These are phyloP conservation scores for Carnegiea gigantea DNA, from an alignment of 179 eudicot genomes.

Conservation along the genomic window DNA sequence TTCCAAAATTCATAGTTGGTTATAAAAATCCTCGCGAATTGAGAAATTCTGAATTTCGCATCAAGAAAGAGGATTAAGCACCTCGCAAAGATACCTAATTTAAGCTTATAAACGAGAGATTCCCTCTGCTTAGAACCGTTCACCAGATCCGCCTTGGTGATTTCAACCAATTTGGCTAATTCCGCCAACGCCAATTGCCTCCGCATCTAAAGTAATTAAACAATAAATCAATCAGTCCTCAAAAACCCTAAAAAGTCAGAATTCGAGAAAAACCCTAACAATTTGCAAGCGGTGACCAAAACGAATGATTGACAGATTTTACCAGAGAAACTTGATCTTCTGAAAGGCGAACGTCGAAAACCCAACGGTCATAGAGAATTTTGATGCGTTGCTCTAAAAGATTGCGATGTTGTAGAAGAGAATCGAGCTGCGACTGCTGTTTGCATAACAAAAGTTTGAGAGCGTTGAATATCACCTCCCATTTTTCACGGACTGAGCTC, in stretches of 20 bases:
- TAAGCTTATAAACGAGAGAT: slow-evolving; percentile 36
- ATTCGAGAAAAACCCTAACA: slow-evolving; percentile 16
- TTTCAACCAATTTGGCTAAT: slow-evolving; percentile 35
- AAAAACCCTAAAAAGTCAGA: slow-evolving; percentile 15
- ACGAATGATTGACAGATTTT: neutral
- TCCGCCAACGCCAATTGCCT: slow-evolving; percentile 25
- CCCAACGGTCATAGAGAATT: slow-evolving; percentile 31
- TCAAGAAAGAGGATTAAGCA: neutral
- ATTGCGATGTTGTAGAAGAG: slow-evolving; percentile 37
- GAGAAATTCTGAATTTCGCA: neutral
- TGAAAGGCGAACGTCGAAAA: slow-evolving; percentile 29
- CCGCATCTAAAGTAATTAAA: slow-evolving; percentile 35
- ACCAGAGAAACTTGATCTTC: slow-evolving; percentile 46
- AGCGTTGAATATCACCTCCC: slow-evolving; percentile 47
- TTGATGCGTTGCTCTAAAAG: slow-evolving; percentile 40
- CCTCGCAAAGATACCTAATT: slow-evolving; percentile 43
- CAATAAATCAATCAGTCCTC: neutral
- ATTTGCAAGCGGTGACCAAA: neutral
- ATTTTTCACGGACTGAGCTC: slow-evolving; percentile 37
- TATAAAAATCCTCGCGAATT: neutral
- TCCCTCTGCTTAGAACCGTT: slow-evolving; percentile 39
- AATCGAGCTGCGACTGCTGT: slow-evolving; percentile 40
- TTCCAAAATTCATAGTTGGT: neutral
- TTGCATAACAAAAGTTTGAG: slow-evolving; percentile 34
- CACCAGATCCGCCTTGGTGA: slow-evolving; percentile 34